Evolutionary conservation across 78 protist species (phyloP), one percentile per base, ranked within the genome.

Genomic region (Dictyostelium purpureum): DNA sequence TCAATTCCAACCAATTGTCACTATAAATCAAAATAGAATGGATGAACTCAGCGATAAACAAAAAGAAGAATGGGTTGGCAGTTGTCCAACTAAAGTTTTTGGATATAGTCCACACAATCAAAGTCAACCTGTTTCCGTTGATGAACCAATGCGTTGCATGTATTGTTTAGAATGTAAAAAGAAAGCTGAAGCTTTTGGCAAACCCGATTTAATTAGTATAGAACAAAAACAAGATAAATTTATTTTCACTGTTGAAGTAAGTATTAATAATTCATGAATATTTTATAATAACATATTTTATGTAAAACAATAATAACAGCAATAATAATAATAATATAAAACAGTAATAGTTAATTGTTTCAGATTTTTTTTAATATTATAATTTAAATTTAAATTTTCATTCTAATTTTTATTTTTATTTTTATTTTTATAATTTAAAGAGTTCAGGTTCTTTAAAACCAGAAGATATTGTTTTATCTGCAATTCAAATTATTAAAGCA

Each of bases 1-100:
- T 31, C 97, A 91, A 67, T 88, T 76, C 63, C 95, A 88, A 51
- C 97, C 98, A n/a, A 94, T 54, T 35, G 94, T 97, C 67, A 28
- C 10, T 6, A 57, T 96, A 31, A 90, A 94, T 35, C 97, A 87
- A 63, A 77, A 76, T 42, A 59, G 51, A 52, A 26, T 87, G 28
- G 90, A 38, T 14, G 83, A 71, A 45, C 47, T 94, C 5, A 21
- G 21, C 1, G 93, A 88, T 21, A 40, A 37, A 31, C 88, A 89
- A 45, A 74, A 78, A 33, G 83, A 80, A 11, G 79, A 79, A 42
- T 90, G 67, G 59, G 83, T 56, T n/a, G 54, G 26, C 2, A 56
- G 61, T 70, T 85, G 91, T 57, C 91, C 91, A 16, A 35, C 81
- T 9, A 85, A 85, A 40, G 91, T 85, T 10, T 88, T 63, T 43